These are phyloP conservation scores for Termitomyces sp. DNA, from an alignment of 768 basidiomycete species.

Conservation along the genomic window DNA sequence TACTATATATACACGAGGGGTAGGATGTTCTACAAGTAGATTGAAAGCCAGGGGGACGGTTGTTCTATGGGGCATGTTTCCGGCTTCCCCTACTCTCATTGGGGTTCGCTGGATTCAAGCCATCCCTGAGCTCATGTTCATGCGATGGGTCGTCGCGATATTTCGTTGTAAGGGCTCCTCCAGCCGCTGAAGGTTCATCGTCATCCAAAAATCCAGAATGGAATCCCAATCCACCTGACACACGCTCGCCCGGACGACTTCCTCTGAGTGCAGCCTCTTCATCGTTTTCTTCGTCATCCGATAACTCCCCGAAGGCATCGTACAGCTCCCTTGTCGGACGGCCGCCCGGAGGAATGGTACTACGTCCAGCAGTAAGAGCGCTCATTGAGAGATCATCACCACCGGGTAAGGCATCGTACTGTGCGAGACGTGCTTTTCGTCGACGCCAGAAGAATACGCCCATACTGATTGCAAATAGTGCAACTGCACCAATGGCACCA, in stretches of 20 bases:
- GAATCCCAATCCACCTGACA: slow-evolving; percentile 43
- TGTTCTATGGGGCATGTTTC: slow-evolving; percentile 52
- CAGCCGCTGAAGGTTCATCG: slow-evolving; percentile 45
- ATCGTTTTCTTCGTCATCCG: slow-evolving; percentile 75
- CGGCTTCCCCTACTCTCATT: slow-evolving; percentile 61
- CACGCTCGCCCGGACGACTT: slow-evolving; percentile 25
- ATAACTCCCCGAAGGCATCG: slow-evolving; percentile 91
- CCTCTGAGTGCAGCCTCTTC: slow-evolving; percentile 62
- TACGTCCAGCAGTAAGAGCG: slow-evolving; percentile 39
- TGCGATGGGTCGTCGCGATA: slow-evolving; percentile 54
- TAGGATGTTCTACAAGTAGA: background rate
- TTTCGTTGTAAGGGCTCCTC: slow-evolving; percentile 22
- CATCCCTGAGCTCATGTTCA: slow-evolving; percentile 11
- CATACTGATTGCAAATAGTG: slow-evolving; percentile 63
- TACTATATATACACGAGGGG: background rate
- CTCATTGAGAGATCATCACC: slow-evolving; percentile 79
- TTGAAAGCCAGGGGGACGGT: background rate
- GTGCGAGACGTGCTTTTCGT: slow-evolving; percentile 32
- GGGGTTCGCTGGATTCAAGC: slow-evolving; percentile 25
- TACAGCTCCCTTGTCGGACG: slow-evolving; percentile 84
- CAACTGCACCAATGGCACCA: slow-evolving; percentile 72
- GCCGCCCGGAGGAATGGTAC: slow-evolving; percentile 24
- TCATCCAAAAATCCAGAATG: slow-evolving; percentile 84
- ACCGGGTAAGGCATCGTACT: slow-evolving; percentile 55
- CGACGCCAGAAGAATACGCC: slow-evolving; percentile 82